Evolutionary conservation across 805 yeast species (phyloP), one percentile per base, ranked within the genome.

Genomic region (Ogataea zsoltii): DNA sequence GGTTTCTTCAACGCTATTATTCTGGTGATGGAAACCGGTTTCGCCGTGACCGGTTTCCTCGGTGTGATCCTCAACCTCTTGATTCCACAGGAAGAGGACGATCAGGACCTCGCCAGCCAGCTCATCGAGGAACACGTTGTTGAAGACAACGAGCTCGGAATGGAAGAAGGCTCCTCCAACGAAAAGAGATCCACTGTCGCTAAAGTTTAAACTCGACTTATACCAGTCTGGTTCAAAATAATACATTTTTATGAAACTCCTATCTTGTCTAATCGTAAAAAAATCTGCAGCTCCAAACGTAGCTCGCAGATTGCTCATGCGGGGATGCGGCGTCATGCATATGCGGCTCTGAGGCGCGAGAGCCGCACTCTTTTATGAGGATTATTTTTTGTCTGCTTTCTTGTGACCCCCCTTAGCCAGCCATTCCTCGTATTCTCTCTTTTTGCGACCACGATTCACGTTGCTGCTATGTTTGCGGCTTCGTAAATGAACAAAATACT

Each of bases 381-480:
- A 21, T 21, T 21, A 21, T 21, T 21, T 21, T 5, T 5, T 6
- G 7, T 9, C 25, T 21, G 7, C 25, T 21, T 21, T 21, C 9
- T 21, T 21, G n/a, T n/a, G n/a, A 21, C 25, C 25, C 9, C 9
- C 25, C 32, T 52, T 44, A 21, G 44, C 46, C 38, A 61, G 38
- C 62, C 63, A 63, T 50, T 74, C 75, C 51, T 80, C 83, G 55
- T 78, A 80, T 38, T 76, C 79, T 30, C 76, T 66, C 60, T 77
- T 80, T 37, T 75, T 70, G 38, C 72, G 72, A 0, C 76, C 75
- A 42, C 77, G 67, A 13, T 70, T 68, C 14, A 75, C 38, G 44
- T 72, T 76, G n/a, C 74, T 69, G 51, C 73, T 77, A 58, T 91
- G 99, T 46, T 86, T 74, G 49, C 82, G 73, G 46, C 96, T 82